These are phyloP conservation scores for Apiospora malaysiana DNA, from an alignment of 2,329 filamentous ascomycete species.

Conservation along the genomic window DNA sequence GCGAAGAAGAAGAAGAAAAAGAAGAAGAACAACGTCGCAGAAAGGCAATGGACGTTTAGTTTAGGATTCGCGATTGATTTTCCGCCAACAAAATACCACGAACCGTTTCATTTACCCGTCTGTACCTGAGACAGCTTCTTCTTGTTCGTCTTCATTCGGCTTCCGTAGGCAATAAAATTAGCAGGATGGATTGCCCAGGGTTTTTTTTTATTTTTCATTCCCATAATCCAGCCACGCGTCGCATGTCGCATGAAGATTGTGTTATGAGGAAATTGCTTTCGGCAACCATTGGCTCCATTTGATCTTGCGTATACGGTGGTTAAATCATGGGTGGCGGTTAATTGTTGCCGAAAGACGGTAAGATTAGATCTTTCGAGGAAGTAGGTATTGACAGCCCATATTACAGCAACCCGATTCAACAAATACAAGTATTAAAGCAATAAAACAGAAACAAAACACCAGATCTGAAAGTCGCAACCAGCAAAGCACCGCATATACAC, in stretches of 20 bases:
- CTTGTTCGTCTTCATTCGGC: background rate
- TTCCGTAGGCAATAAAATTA: background rate
- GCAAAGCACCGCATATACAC: background rate
- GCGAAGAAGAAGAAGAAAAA: background rate
- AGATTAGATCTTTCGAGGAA: too few species aligned
- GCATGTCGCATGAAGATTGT: too few species aligned
- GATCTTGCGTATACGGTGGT: background rate
- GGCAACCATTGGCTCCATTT: background rate
- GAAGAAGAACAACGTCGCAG: background rate
- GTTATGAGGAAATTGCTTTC: background rate
- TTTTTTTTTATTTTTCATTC: background rate
- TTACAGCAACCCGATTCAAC: background rate
- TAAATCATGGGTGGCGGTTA: background rate
- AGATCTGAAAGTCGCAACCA: background rate
- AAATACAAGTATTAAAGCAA: too few species aligned
- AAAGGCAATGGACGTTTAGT: background rate
- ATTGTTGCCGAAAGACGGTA: background rate
- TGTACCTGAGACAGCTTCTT: too few species aligned
- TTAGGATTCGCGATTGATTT: background rate
- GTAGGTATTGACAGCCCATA: background rate
- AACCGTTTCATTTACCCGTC: background rate
- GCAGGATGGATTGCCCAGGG: background rate
- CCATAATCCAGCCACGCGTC: constrained; percentile 6
- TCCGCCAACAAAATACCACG: background rate
- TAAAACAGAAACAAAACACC: background rate